Conservation (phyloP, 495 filamentous ascomycete species). For the Podospora pseudoanserina region DNA sequence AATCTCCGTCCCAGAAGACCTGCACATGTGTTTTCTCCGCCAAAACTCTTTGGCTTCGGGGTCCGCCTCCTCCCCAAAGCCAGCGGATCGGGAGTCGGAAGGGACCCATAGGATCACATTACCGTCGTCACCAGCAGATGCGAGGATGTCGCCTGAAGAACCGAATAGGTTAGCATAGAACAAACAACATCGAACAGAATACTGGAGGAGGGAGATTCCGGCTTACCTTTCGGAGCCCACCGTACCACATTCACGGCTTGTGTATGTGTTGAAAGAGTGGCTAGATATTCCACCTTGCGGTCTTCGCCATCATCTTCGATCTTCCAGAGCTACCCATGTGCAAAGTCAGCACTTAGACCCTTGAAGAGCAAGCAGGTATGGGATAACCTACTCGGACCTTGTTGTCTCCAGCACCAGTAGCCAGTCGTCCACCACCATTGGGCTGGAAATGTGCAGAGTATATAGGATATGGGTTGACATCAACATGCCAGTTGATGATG, state of each 20-base stretch:
- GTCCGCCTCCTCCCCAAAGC: slow-evolving; percentile 70
- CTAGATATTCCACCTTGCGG: slow-evolving; percentile 82
- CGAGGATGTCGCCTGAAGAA: slow-evolving; percentile 77
- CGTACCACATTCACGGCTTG: slow-evolving; percentile 98
- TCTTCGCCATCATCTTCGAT: slow-evolving; percentile 83
- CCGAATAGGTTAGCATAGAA: slow-evolving; percentile 26
- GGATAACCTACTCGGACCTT: slow-evolving; percentile 78
- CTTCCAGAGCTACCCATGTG: slow-evolving; percentile 70
- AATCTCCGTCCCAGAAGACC: slow-evolving; percentile 87
- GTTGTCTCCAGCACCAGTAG: slow-evolving; percentile 93
- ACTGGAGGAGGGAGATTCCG: neutral
- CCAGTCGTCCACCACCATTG: slow-evolving; percentile 86
- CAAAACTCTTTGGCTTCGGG: slow-evolving; percentile 95
- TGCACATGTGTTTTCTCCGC: slow-evolving; percentile 95
- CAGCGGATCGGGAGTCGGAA: slow-evolving; percentile 58
- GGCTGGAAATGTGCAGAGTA: slow-evolving; percentile 96
- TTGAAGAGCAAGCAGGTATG: slow-evolving; percentile 3
- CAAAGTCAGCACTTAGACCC: neutral
- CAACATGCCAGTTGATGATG: slow-evolving; percentile 93
- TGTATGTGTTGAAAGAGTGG: slow-evolving; percentile 86
- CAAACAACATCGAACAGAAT: neutral
- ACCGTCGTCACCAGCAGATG: slow-evolving; percentile 93
- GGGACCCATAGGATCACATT: slow-evolving; percentile 95
- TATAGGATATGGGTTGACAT: slow-evolving; percentile 80
- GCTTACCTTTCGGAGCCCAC: slow-evolving; percentile 83